Base-by-base conservation (phyloP, 2,329 filamentous ascomycete genomes). In the Monosporascus sp. region DNA sequence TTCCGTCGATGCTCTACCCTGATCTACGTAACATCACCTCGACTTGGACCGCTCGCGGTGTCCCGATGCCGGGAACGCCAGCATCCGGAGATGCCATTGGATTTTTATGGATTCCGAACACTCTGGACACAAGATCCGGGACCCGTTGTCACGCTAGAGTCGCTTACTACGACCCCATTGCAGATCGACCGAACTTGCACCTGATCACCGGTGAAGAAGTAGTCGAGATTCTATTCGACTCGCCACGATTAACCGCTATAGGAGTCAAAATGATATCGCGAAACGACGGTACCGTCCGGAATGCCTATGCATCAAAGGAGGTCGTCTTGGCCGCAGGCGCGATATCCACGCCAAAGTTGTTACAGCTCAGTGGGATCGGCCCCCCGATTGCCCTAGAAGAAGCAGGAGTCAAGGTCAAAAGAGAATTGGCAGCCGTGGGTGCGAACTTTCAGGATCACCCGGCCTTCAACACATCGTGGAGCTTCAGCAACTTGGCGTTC, bases 351-450 rank as follows among this genome's bases (percentile, higher is more conserved):
- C 74, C 74, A 2, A 68, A 75, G 37, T 63, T 78, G 20, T 64
- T 78, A 2, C 72, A 77, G 57, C 58, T 73, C 3, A 74, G 70
- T 18, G 74, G 74, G 0, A 70, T 77, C 28, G 74, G 75, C 1
- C 63, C 69, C 0, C 59, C 57, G 17, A 59, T 59, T 2, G 62
- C 74, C 14, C 62, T 75, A 7, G 56, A 61, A n/a, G 55, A 62
- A 26, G 67, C 78, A 54, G 68, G 71, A 7, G 84, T 86, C 52
- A 65, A 73, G 0, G 73, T 83, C 2, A 60, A 82, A 45, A 70
- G 74, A 1, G 77, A 87, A 57, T 72, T 83, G 1, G 83, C 82
- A 0, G 84, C 82, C 38, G 82, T 88, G 7, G 84, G 84, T 4
- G 76, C 73, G 20, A 84, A 85, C 65, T 68, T 86, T 3, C 75